Percentiles rank a stretch among this genome's conserved stretches.
These are phyloP conservation scores for Piper longum DNA, from an alignment of 164 flowering plant species.

Conservation along the genomic window DNA sequence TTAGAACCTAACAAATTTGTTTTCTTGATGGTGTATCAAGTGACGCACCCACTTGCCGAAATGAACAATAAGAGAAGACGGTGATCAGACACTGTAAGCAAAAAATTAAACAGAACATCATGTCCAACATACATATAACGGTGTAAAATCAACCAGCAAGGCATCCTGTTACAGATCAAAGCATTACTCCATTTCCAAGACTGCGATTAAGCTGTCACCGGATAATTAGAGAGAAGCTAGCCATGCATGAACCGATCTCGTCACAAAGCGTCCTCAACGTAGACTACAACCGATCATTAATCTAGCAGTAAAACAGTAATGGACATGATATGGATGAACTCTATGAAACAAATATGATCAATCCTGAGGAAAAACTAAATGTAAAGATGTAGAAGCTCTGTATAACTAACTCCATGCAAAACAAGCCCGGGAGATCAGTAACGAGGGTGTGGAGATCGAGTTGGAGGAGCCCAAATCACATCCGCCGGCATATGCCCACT, in stretches of 20 bases:
- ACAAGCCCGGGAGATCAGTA: neutral
- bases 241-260: neutral
- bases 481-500: conserved; percentile 40
- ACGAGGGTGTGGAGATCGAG: conserved; percentile 28
- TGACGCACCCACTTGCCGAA: too few species aligned
- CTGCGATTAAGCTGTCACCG: neutral
- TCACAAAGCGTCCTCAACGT: neutral
- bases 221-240: too few species aligned
- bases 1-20: too few species aligned
- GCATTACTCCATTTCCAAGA: neutral
- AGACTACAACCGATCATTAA: neutral
- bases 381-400: neutral
- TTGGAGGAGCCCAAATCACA: conserved; percentile 55
- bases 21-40: too few species aligned
- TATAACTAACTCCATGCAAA: neutral
- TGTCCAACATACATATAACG: too few species aligned
- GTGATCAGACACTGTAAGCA: too few species aligned
- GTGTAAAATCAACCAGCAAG: too few species aligned
- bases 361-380: neutral
- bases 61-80: too few species aligned
- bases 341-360: neutral
- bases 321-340: neutral
- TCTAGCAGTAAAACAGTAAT: neutral
- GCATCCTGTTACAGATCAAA: neutral
- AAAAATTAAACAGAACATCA: too few species aligned